Evolutionary conservation across 352 stramenopile genomes (phyloP).

Genomic region (Aphanomyces cochlioides): DNA sequence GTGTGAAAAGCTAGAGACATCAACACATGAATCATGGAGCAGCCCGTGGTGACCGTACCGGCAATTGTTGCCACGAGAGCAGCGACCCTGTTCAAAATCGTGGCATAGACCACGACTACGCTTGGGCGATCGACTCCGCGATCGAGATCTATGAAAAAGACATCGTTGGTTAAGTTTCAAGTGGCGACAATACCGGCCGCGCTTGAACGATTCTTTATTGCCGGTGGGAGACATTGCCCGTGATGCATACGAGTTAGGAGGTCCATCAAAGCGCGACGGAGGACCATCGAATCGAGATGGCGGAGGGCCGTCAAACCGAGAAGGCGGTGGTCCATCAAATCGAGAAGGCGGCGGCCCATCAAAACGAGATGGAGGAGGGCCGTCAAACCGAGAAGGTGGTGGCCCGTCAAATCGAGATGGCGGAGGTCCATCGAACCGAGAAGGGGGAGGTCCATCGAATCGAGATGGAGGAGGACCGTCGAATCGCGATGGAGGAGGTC

Average conservation of each 20-base stretch:
- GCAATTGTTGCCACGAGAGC: slow-evolving; percentile 6
- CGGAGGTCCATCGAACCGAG: slow-evolving; percentile 6
- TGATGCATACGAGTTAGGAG: not conserved
- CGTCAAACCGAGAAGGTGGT: slow-evolving; percentile 6
- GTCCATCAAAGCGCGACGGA: not conserved
- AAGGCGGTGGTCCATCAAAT: not conserved
- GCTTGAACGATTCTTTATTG: not conserved
- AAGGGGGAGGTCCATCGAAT: not conserved
- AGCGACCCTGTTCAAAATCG: slow-evolving; percentile 8
- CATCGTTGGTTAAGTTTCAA: not conserved
- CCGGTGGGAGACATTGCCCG: not conserved
- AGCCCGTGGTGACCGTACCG: not conserved
- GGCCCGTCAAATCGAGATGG: not conserved
- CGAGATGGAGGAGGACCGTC: not conserved
- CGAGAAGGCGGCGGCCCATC: not conserved
- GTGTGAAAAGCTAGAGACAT: no score
- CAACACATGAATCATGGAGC: no score
- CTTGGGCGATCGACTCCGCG: not conserved
- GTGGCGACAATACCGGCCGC: not conserved
- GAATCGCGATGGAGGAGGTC: not conserved
- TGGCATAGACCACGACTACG: not conserved
- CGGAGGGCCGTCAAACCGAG: not conserved
- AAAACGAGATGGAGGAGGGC: slow-evolving; percentile 1
- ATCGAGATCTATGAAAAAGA: not conserved
- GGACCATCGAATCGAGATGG: not conserved